A percentile compares a stretch with the other conserved stretches of the same genome.
phyloP scores from a whole-genome alignment of 257 asterid genomes.

The Henckelia pumila region DNA sequence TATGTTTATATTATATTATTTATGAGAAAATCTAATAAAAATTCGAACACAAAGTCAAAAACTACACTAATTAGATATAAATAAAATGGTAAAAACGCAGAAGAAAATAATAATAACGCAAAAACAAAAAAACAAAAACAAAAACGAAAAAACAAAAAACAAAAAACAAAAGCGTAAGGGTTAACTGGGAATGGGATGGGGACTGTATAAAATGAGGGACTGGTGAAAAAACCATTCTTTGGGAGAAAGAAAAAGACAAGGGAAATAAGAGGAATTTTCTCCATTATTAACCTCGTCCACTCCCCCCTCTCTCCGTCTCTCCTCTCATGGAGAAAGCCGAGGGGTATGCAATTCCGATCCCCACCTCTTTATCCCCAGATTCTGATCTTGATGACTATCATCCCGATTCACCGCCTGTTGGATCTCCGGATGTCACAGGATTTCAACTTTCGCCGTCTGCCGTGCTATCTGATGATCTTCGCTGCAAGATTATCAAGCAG shows the following conservation, averaged over 20 bases:
- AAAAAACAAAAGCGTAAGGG: not conserved
- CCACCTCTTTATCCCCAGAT: conserved; percentile 41
- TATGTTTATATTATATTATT: no score
- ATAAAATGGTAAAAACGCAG: no score
- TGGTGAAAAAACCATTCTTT: not conserved
- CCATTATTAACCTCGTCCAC: conserved; percentile 30
- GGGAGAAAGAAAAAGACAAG: conserved; percentile 38
- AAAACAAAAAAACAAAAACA: no score
- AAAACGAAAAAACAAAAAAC: no score
- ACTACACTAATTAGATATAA: no score
- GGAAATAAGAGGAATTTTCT: conserved; percentile 39
- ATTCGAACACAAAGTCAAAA: no score
- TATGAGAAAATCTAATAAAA: no score
- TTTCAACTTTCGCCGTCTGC: conserved; percentile 37
- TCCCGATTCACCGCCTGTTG: conserved; percentile 58
- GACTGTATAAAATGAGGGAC: conserved; percentile 28
- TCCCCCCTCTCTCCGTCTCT: conserved; percentile 23
- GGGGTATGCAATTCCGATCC: conserved; percentile 35
- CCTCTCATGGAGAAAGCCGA: conserved; percentile 54
- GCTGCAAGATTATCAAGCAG: conserved; percentile 75
- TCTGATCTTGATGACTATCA: conserved; percentile 43
- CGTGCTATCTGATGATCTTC: conserved; percentile 60
- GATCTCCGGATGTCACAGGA: conserved; percentile 57
- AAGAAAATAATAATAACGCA: no score
- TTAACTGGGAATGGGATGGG: not conserved